Conservation (phyloP, 768 basidiomycete species). For the Russula emetica region DNA sequence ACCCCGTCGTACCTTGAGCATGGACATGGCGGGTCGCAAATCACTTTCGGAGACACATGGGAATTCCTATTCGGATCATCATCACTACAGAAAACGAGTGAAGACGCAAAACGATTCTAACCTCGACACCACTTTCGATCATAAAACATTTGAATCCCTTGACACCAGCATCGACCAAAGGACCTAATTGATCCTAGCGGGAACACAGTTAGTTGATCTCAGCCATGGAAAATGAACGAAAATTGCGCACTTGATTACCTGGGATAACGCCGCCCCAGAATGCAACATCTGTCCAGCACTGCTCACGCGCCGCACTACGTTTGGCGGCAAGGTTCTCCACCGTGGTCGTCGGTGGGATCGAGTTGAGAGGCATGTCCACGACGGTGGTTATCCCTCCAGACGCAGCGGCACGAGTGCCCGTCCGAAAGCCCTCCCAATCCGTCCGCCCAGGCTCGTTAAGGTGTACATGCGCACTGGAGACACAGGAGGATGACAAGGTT, state of each 20-base stretch:
- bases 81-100: not conserved
- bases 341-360: slow-evolving; percentile 93
- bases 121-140: slow-evolving; percentile 93
- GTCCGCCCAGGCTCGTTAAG: slow-evolving; percentile 92
- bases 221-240: not conserved
- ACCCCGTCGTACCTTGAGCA: slow-evolving; percentile 54
- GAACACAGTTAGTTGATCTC: not conserved
- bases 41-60: slow-evolving; percentile 76
- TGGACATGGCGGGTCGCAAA: slow-evolving; percentile 62
- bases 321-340: slow-evolving; percentile 70
- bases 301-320: slow-evolving; percentile 60
- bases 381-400: slow-evolving; percentile 94
- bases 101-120: slow-evolving; percentile 31
- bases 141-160: slow-evolving; percentile 97
- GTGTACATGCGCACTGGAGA: slow-evolving; percentile 77
- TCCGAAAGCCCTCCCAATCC: slow-evolving; percentile 91
- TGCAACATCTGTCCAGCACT: slow-evolving; percentile 77
- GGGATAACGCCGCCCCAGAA: slow-evolving; percentile 97
- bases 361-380: slow-evolving; percentile 98
- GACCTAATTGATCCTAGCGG: slow-evolving; percentile 60
- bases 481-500: not conserved
- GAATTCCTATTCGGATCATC: slow-evolving; percentile 64
- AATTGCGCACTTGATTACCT: slow-evolving; percentile 65
- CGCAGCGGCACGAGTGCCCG: slow-evolving; percentile 85
- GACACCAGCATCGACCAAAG: slow-evolving; percentile 76